Evolutionary conservation across 495 filamentous ascomycete genomes (phyloP), one percentile per base, ranked within the genome.

Genomic region (Daldinia decipiens): DNA sequence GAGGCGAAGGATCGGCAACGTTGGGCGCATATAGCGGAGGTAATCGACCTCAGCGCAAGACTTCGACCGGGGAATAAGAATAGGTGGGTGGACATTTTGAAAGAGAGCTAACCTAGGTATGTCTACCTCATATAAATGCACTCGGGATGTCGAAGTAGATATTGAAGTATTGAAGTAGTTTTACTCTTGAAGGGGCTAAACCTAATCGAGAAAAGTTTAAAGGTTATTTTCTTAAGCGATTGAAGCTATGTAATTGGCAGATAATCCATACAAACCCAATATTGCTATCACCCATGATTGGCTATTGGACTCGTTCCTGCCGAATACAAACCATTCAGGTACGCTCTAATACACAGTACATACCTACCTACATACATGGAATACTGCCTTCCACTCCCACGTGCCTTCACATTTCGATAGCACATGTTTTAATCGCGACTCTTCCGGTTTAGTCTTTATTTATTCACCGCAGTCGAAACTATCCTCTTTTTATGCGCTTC

Each of bases 1-100:
- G 84, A 84, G 31, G 84, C 82, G 75, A 94, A 90, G 57, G 79
- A 57, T 21, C 81, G 79, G 21, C 79, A 75, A 67, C 82, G 87
- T 78, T 75, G 74, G 13, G 80, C 74, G 78, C 84, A 86, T 59
- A 82, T 65, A 27, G 62, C 58, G 21, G 71, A 52, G 52, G 67
- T 39, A 15, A 58, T 59, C 43, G 70, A 51, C 3, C 53, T 69
- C 34, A 62, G 45, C 57, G 54, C 65, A 21, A 73, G 53, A 8
- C 12, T 43, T 43, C 68, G 62, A 11, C 21, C 12, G 19, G 36
- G 39, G 32, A 64, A 38, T 5, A 40, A 56, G 32, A 63, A 67
- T 47, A 74, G 43, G 19, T 63, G 34, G 32, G 15, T 60, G 19
- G 75, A 74, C 75, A 77, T 77, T 11, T 61, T 50, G 53, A 34